Percentiles rank a stretch among this genome's conserved stretches.
Conservation (phyloP, 208 protist species). For the Leptomonas seymouri region DNA sequence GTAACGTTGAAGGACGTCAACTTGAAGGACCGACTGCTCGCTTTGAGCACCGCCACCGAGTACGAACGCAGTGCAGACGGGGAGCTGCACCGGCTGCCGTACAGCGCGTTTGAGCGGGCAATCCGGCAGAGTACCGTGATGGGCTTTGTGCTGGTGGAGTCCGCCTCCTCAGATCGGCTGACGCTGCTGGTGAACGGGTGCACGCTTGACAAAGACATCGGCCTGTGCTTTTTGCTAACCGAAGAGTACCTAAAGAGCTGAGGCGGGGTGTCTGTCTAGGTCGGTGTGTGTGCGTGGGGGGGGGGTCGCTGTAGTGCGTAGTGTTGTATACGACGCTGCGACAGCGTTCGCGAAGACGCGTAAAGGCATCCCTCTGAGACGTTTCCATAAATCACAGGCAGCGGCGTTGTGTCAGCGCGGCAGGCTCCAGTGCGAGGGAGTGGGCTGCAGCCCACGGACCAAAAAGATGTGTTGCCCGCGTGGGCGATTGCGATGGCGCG, state of each 20-base stretch:
- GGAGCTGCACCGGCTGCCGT: conserved; percentile 48
- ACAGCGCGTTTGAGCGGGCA: conserved; percentile 46
- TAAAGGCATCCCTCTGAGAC: too few species aligned
- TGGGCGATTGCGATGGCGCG: too few species aligned
- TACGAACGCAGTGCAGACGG: conserved; percentile 49
- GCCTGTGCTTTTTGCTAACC: conserved; percentile 63
- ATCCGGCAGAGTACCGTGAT: conserved; percentile 40
- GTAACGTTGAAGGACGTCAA: conserved; percentile 51
- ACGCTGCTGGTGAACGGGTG: conserved; percentile 52
- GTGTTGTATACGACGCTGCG: too few species aligned
- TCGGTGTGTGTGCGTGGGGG: neutral
- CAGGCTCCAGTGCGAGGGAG: too few species aligned
- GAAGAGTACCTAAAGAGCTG: conserved; percentile 38
- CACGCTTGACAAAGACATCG: conserved; percentile 40
- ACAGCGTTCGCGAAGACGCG: too few species aligned
- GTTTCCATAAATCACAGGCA: too few species aligned
- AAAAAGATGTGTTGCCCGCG: too few species aligned
- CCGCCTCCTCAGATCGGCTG: conserved; percentile 35
- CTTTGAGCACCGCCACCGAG: conserved; percentile 58
- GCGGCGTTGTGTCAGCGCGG: too few species aligned
- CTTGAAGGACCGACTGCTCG: conserved; percentile 60
- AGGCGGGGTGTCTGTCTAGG: too few species aligned
- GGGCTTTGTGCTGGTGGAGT: conserved; percentile 73
- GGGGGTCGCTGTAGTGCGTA: neutral
- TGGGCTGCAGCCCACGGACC: too few species aligned